Percentiles rank a stretch among this genome's conserved stretches.
These are phyloP conservation scores for Catunica adiposa DNA, from an alignment of 2,329 filamentous ascomycete species.

Conservation along the genomic window DNA sequence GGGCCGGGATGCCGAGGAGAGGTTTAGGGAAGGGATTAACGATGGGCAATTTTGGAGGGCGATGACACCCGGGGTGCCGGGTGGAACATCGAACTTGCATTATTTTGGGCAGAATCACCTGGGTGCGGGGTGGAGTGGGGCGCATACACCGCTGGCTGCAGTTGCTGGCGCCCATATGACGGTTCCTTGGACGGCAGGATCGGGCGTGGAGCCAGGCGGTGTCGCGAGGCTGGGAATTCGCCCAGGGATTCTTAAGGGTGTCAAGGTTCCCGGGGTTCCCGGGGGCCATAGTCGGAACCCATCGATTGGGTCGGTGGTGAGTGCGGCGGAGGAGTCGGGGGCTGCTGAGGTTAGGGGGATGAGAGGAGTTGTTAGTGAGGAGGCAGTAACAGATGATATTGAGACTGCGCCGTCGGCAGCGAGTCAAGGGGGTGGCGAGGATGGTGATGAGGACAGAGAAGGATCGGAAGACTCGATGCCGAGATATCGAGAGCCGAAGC, in stretches of 20 bases:
- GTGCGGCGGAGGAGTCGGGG: conserved; percentile 27
- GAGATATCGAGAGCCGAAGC: conserved; percentile 52
- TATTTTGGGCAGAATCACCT: conserved; percentile 65
- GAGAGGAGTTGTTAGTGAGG: conserved; percentile 19
- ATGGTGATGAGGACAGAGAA: conserved; percentile 6
- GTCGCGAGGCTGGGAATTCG: background rate
- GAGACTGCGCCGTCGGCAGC: conserved; percentile 13
- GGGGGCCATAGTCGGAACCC: conserved; percentile 7
- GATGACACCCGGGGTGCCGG: conserved; percentile 44
- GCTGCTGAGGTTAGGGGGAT: conserved; percentile 17
- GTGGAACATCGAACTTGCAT: conserved; percentile 59
- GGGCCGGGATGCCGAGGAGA: conserved; percentile 16
- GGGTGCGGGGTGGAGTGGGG: conserved; percentile 52
- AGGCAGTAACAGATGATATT: conserved; percentile 25
- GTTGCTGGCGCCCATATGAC: conserved; percentile 48
- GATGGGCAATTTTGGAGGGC: conserved; percentile 10
- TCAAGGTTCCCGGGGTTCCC: conserved; percentile 2
- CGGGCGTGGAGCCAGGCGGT: conserved; percentile 3
- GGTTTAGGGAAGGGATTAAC: conserved; percentile 12
- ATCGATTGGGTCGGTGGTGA: conserved; percentile 7
- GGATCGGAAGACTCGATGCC: conserved; percentile 18
- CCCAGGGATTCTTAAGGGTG: background rate
- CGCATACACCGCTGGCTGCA: conserved; percentile 63
- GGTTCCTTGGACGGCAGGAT: conserved; percentile 7
- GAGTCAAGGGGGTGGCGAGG: conserved; percentile 15